Percentiles rank a stretch among this genome's conserved stretches.
phyloP scores from a whole-genome alignment of 768 basidiomycete genomes.

The Tylopilus felleus region DNA sequence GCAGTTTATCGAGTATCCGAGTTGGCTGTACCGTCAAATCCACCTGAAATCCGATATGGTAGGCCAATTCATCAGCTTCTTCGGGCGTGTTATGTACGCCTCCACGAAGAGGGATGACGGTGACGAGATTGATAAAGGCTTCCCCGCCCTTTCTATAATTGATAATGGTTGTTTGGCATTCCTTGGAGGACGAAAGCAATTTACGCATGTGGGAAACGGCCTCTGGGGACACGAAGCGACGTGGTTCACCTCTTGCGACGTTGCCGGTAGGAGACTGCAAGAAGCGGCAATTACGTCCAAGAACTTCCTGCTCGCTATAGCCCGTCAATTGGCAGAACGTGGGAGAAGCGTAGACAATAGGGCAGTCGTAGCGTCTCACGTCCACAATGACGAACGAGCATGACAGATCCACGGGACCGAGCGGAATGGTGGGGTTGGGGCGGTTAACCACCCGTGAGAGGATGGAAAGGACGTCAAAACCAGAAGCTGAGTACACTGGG shows the following conservation, averaged over 20 bases:
- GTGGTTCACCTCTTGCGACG: conserved; percentile 48
- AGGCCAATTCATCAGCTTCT: conserved; percentile 70
- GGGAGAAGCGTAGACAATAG: conserved; percentile 90
- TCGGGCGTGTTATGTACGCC: conserved; percentile 45
- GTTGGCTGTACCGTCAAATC: conserved; percentile 86
- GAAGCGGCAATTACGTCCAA: conserved; percentile 91
- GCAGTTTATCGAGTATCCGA: conserved; percentile 73
- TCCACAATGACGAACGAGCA: conserved; percentile 94
- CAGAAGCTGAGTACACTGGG: conserved; percentile 84
- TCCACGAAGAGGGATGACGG: conserved; percentile 81
- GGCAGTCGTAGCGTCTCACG: conserved; percentile 71
- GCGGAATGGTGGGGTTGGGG: conserved; percentile 65
- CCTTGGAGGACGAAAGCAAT: conserved; percentile 67
- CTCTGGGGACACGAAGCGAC: conserved; percentile 60
- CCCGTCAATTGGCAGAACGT: conserved; percentile 77
- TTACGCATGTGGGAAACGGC: conserved; percentile 68
- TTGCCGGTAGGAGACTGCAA: conserved; percentile 73
- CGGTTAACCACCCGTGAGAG: conserved; percentile 74
- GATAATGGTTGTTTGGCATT: conserved; percentile 82
- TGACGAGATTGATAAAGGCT: conserved; percentile 90
- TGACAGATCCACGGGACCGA: conserved; percentile 91
- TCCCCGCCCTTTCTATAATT: conserved; percentile 86
- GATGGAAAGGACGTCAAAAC: conserved; percentile 85
- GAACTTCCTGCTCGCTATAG: conserved; percentile 68
- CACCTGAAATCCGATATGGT: conserved; percentile 94